Conservation (phyloP, 306 rosid genomes). For the Sindora glabra region DNA sequence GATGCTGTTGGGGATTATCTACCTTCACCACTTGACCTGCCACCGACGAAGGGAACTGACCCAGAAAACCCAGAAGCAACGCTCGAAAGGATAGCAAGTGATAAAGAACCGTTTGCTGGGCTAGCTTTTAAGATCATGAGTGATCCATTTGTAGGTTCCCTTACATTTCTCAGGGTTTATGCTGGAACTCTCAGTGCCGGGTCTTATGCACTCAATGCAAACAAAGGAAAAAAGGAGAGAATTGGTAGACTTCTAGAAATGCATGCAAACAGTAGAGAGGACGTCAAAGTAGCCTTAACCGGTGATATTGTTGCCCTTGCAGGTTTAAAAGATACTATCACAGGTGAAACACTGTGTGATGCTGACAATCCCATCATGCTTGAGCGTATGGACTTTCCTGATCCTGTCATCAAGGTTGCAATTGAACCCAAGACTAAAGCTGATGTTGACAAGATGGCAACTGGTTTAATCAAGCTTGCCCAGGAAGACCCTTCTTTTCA, state of each 20-base stretch:
- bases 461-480: constrained; percentile 86
- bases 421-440: constrained; percentile 99
- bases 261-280: constrained; percentile 98
- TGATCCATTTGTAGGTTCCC: constrained; percentile 90
- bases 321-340: constrained; percentile 86
- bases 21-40: constrained; percentile 87
- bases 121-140: constrained; percentile 99
- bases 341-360: constrained; percentile 90
- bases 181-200: constrained; percentile 83
- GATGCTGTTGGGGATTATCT: constrained; percentile 93
- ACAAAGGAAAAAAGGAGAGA: constrained; percentile 91
- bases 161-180: constrained; percentile 85
- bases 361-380: constrained; percentile 68
- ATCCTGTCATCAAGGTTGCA: constrained; percentile 97
- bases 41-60: constrained; percentile 84
- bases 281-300: constrained; percentile 73
- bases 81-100: constrained; percentile 65
- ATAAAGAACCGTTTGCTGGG: constrained; percentile 83
- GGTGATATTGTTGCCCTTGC: constrained; percentile 94
- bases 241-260: constrained; percentile 94
- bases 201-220: constrained; percentile 74
- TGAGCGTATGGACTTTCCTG: constrained; percentile 98
- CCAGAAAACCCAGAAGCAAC: constrained; percentile 78
- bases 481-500: constrained; percentile 99
- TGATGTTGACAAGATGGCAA: constrained; percentile 88